Percentiles rank a stretch among this genome's conserved stretches.
These are phyloP conservation scores for Phalaenopsis equestris DNA, from an alignment of 106 monocot species.

Conservation along the genomic window DNA sequence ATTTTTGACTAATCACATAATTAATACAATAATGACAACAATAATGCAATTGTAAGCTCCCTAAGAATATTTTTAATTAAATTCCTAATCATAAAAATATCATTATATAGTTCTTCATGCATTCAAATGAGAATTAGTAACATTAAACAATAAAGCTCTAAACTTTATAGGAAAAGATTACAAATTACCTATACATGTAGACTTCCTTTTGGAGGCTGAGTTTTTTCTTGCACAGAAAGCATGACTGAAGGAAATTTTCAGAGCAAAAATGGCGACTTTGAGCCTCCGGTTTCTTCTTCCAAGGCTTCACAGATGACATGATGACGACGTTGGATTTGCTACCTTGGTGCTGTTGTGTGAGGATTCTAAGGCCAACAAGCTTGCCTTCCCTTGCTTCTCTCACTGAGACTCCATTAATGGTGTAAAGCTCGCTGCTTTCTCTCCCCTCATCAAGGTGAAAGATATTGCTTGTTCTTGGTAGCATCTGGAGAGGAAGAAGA, in stretches of 20 bases:
- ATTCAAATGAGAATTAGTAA: background rate
- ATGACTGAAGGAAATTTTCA: conserved; percentile 14
- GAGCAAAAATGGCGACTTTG: background rate
- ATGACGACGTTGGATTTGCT: background rate
- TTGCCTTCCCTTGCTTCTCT: background rate
- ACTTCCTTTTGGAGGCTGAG: conserved; percentile 21
- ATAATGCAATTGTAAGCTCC: too few relatives aligned
- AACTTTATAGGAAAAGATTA: background rate
- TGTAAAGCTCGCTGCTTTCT: background rate
- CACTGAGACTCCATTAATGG: background rate
- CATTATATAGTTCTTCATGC: background rate
- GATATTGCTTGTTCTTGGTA: conserved; percentile 19
- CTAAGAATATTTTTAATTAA: too few relatives aligned
- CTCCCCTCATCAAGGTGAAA: conserved; percentile 21
- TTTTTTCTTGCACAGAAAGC: conserved; percentile 21
- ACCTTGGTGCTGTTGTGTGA: conserved; percentile 8
- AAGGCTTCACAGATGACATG: conserved; percentile 1
- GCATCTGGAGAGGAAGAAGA: conserved; percentile 14
- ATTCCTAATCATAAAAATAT: background rate
- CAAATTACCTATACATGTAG: conserved; percentile 26
- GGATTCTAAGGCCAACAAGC: conserved; percentile 21
- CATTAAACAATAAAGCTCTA: background rate
- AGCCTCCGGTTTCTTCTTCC: background rate
- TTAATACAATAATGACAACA: too few relatives aligned
- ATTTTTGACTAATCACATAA: too few relatives aligned